Conservation (phyloP, 768 basidiomycete species). For the Russula earlei region DNA sequence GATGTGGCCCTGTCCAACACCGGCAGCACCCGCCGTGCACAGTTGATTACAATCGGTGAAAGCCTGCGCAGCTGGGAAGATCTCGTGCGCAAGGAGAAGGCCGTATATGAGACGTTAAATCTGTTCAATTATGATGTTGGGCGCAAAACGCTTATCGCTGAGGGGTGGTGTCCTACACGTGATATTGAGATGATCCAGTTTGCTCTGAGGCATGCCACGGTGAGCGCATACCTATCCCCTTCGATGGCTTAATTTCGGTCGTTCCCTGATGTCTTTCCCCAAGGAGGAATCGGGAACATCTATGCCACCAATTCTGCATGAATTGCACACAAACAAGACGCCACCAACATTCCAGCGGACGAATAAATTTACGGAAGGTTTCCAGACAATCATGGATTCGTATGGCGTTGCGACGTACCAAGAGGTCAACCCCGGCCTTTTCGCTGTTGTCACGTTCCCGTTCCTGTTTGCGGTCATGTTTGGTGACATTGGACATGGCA, state of each 20-base stretch:
- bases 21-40: constrained; percentile 66
- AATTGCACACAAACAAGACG: constrained; percentile 78
- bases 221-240: constrained; percentile 25
- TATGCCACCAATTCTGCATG: constrained; percentile 86
- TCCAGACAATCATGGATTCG: constrained; percentile 97
- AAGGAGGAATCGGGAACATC: constrained; percentile 87
- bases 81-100: constrained; percentile 90
- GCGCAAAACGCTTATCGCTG: constrained; percentile 90
- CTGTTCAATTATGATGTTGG: constrained; percentile 91
- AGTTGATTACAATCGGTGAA: constrained; percentile 80
- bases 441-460: constrained; percentile 88
- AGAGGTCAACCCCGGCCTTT: constrained; percentile 94
- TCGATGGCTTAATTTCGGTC: neutral
- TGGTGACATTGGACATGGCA: constrained; percentile 95
- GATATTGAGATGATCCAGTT: constrained; percentile 82
- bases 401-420: constrained; percentile 94
- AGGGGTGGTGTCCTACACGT: constrained; percentile 94
- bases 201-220: constrained; percentile 83
- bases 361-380: constrained; percentile 93
- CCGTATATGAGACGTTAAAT: constrained; percentile 93
- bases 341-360: constrained; percentile 94
- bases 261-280: neutral
- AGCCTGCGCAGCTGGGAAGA: constrained; percentile 84
- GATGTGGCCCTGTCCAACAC: constrained; percentile 87
- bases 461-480: constrained; percentile 99